These are phyloP conservation scores for Achaetomium macrosporum DNA, from an alignment of 2,329 filamentous ascomycete species.

Conservation along the genomic window DNA sequence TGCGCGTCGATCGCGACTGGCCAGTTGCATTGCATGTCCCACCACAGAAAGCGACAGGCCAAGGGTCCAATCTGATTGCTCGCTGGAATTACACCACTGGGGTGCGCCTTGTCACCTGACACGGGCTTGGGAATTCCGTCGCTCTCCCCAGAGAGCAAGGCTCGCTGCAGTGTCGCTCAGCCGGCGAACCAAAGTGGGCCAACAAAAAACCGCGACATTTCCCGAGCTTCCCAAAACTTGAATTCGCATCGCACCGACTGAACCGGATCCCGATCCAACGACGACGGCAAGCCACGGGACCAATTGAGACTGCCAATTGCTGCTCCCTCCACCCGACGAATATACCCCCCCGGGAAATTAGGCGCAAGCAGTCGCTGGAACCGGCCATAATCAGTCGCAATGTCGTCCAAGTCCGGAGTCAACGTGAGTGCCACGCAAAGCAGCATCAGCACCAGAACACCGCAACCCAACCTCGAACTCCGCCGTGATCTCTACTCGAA, in stretches of 20 bases:
- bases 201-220: slow-evolving; percentile 32
- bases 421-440: slow-evolving; percentile 28
- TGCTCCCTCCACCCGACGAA: slow-evolving; percentile 15
- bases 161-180: neutral
- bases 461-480: neutral
- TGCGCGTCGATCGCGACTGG: slow-evolving; percentile 17
- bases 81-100: slow-evolving; percentile 11
- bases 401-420: slow-evolving; percentile 29
- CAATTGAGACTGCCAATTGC: slow-evolving; percentile 25
- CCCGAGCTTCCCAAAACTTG: slow-evolving; percentile 31
- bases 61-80: slow-evolving; percentile 1
- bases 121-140: slow-evolving; percentile 6
- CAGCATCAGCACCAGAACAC: neutral
- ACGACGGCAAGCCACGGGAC: slow-evolving; percentile 24
- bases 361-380: slow-evolving; percentile 10
- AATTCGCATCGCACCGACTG: slow-evolving; percentile 18
- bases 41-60: too few relatives aligned
- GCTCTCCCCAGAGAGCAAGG: too few relatives aligned
- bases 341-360: slow-evolving; percentile 11
- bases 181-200: slow-evolving; percentile 12
- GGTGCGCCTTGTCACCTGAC: slow-evolving; percentile 12
- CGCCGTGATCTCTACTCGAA: neutral
- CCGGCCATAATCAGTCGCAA: slow-evolving; percentile 17
- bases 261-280: slow-evolving; percentile 20
- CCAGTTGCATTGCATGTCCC: neutral